Evolutionary conservation across 2,329 filamentous ascomycete species (phyloP).

Genomic region (Trichophyton mentagrophytes): DNA sequence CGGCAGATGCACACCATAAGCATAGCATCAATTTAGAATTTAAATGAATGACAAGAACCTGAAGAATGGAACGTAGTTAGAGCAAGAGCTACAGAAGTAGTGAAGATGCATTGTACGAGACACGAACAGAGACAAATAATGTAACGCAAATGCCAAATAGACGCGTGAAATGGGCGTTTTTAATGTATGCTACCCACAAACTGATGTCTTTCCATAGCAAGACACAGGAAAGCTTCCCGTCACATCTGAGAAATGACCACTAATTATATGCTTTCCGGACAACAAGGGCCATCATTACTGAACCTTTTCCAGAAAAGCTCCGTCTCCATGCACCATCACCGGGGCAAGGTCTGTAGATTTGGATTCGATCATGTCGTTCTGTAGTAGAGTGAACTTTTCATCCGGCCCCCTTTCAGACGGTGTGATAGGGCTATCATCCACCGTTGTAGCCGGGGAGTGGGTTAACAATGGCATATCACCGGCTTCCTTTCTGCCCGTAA

Average conservation of each 20-base stretch:
- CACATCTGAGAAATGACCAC: not conserved
- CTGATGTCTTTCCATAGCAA: not conserved
- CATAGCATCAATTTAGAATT: not conserved
- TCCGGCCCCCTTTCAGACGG: not conserved
- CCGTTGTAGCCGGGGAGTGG: slow-evolving; percentile 3
- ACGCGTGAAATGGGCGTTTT: not conserved
- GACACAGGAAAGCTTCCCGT: not conserved
- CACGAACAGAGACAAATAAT: not conserved
- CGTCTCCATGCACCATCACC: not conserved
- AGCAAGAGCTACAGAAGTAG: not conserved
- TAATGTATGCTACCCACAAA: not conserved
- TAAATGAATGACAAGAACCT: not conserved
- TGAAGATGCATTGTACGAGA: not conserved
- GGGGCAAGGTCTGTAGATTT: not conserved
- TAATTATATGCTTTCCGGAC: not conserved
- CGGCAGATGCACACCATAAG: slow-evolving; percentile 38
- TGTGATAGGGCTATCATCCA: not conserved
- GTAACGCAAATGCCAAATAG: not conserved
- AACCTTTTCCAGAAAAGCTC: not conserved
- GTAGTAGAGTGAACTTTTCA: not conserved
- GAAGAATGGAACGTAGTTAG: not conserved
- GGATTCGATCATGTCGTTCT: not conserved
- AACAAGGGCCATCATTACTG: not conserved
- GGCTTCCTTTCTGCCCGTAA: not conserved
- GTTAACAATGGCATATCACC: slow-evolving; percentile 6